phyloP scores from a whole-genome alignment of 2,329 filamentous ascomycete species.

The Ramularia collo-cygni region DNA sequence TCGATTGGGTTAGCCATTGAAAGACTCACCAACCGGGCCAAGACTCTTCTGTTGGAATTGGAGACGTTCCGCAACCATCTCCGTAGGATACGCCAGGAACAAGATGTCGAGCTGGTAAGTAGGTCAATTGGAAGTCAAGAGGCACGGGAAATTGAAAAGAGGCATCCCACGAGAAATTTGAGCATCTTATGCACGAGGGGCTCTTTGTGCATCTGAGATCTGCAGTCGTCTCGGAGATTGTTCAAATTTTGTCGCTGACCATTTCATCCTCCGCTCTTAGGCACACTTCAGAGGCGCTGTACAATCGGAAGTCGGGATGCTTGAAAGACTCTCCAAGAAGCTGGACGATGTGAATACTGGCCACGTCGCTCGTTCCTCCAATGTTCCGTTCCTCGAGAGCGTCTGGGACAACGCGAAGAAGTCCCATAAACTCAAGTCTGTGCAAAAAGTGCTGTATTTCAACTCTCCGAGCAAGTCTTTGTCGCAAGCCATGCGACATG shows the following conservation, averaged over 20 bases:
- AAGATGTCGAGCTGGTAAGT: conserved; percentile 30
- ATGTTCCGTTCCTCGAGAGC: conserved; percentile 57
- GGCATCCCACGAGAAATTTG: no score
- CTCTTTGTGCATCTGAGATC: no score
- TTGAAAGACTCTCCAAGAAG: conserved; percentile 25
- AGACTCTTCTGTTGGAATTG: conserved; percentile 35
- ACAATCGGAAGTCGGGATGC: conserved; percentile 29
- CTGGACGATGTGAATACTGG: conserved; percentile 24
- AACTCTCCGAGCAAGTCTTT: conserved; percentile 18
- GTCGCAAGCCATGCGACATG: conserved; percentile 20
- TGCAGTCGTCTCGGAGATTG: no score
- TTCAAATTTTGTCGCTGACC: no score
- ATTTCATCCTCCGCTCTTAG: no score
- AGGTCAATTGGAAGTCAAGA: no score
- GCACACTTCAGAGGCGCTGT: conserved; percentile 29
- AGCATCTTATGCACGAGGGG: no score
- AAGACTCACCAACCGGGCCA: conserved; percentile 33
- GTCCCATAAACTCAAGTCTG: conserved; percentile 49
- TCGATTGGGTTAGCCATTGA: conserved; percentile 10
- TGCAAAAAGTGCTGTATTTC: conserved; percentile 51
- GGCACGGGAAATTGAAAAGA: no score
- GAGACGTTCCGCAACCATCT: conserved; percentile 34
- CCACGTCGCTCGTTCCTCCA: conserved; percentile 59
- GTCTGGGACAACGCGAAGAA: conserved; percentile 58
- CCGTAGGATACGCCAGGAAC: conserved; percentile 30